Base-by-base conservation (phyloP, 2,329 filamentous ascomycete genomes). In the Verticillium albo-atrum region DNA sequence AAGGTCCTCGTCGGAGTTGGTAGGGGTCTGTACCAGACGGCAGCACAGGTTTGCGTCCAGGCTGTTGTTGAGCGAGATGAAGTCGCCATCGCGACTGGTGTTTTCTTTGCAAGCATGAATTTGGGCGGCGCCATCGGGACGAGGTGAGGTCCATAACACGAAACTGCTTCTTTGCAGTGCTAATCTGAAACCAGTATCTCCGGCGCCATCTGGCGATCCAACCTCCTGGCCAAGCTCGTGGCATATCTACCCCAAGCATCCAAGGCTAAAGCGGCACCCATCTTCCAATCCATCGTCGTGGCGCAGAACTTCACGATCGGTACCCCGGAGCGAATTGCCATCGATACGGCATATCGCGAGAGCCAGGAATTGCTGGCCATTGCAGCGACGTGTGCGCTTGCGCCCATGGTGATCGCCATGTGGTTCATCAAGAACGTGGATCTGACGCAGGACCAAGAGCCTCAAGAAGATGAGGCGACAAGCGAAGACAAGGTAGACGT, bases 71-170 rank as follows among this genome's bases (percentile, higher is more conserved):
- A 68, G 0, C 63, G 65, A 1, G 68, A 72, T 7, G 71, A 75
- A 6, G 72, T 75, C 6, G 68, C 72, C 0, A 70, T 75, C 7
- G 73, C 70, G 1, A 75, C 72, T 0, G 70, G 67, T 1, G 70
- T 75, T 0, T 75, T 74, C 65, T 68, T 69, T 30, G 71, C 73
- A 1, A 67, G 69, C 1, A 73, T 74, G 69, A 73, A 70, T 57
- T 57, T 74, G 57, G 58, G 73, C 14, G 58, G 55, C 34, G 66
- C 67, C 3, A 63, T 75, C 28, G 53, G 53, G 5, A 54, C 51
- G 4, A 54, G 51, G 51, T 54, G n/a, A 15, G 51, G n/a, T 27
- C 20, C 32, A 26, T 5, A n/a, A 7, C 7, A 10, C 9, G 50
- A 23, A 9, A 4, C 23, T 7, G 14, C 7, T 26, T 12, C 26